Percentiles rank a stretch among this genome's conserved stretches.
These are phyloP conservation scores for Tetragonia tetragonoides DNA, from an alignment of 148 eudicot genomes.

Conservation along the genomic window DNA sequence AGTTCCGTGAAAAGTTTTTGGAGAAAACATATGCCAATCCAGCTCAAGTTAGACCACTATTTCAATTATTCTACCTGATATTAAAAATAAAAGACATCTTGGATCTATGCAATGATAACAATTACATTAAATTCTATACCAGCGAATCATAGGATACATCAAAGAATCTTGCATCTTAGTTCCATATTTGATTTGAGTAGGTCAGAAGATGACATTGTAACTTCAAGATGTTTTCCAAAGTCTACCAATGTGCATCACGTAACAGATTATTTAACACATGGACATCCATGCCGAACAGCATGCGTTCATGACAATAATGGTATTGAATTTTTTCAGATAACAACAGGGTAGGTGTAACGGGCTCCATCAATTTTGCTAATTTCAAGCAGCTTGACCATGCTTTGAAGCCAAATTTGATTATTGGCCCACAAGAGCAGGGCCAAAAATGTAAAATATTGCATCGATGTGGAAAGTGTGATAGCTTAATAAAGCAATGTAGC, in stretches of 20 bases:
- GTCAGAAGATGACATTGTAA: background rate
- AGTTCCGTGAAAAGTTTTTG: background rate
- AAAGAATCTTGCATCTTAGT: constrained; percentile 8
- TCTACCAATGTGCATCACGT: background rate
- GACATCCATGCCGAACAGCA: constrained; percentile 4
- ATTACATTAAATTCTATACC: background rate
- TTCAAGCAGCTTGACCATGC: constrained; percentile 16
- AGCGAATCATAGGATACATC: background rate
- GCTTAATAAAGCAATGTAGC: constrained; percentile 2
- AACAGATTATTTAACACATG: constrained; percentile 18
- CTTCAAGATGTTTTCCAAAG: constrained; percentile 4
- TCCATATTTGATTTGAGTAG: background rate
- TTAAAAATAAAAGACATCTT: background rate
- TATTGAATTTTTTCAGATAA: constrained; percentile 13
- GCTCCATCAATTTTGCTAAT: constrained; percentile 17
- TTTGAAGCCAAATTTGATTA: constrained; percentile 9
- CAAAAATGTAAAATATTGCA: constrained; percentile 15
- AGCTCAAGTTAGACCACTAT: background rate
- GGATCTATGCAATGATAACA: background rate
- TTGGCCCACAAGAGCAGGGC: constrained; percentile 12
- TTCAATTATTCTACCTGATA: background rate
- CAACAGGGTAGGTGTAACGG: constrained; percentile 12
- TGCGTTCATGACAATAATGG: constrained; percentile 14
- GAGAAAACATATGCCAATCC: background rate
- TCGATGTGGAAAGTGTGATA: constrained; percentile 9